phyloP scores from a whole-genome alignment of 2,329 filamentous ascomycete species.

The Aspergillus awamori region DNA sequence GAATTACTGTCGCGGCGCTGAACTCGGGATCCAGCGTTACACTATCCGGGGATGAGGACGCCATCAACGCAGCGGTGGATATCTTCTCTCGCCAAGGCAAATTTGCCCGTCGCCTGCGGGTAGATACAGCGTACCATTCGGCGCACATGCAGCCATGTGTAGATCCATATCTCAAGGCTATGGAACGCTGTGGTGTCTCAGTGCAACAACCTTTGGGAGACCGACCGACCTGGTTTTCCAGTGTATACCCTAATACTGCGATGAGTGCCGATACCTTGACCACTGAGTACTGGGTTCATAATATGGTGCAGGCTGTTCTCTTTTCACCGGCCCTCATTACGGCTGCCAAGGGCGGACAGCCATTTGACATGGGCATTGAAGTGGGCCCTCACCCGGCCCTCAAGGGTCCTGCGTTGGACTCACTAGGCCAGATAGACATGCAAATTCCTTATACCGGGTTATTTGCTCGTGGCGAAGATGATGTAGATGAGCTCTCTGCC shows the following conservation, averaged over 20 bases:
- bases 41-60: slow-evolving; percentile 43
- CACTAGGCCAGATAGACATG: slow-evolving; percentile 20
- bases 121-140: slow-evolving; percentile 49
- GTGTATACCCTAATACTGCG: slow-evolving; percentile 23
- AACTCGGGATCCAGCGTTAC: slow-evolving; percentile 48
- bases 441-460: neutral
- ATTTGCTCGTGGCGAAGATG: neutral
- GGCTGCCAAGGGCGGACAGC: neutral
- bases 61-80: slow-evolving; percentile 31
- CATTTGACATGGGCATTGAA: slow-evolving; percentile 17
- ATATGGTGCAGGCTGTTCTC: slow-evolving; percentile 40
- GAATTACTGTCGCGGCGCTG: slow-evolving; percentile 31
- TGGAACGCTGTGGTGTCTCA: slow-evolving; percentile 7
- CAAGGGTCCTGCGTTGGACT: slow-evolving; percentile 24
- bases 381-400: slow-evolving; percentile 35
- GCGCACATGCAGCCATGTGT: slow-evolving; percentile 41
- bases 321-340: slow-evolving; percentile 34
- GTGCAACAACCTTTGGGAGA: neutral
- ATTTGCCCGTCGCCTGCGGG: slow-evolving; percentile 42
- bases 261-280: slow-evolving; percentile 28
- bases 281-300: slow-evolving; percentile 42
- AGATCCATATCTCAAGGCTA: slow-evolving; percentile 24
- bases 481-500: neutral
- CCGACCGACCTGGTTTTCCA: slow-evolving; percentile 21
- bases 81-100: slow-evolving; percentile 31